Base-by-base conservation (phyloP, 495 filamentous ascomycete species). In the Aspergillus baeticus region DNA sequence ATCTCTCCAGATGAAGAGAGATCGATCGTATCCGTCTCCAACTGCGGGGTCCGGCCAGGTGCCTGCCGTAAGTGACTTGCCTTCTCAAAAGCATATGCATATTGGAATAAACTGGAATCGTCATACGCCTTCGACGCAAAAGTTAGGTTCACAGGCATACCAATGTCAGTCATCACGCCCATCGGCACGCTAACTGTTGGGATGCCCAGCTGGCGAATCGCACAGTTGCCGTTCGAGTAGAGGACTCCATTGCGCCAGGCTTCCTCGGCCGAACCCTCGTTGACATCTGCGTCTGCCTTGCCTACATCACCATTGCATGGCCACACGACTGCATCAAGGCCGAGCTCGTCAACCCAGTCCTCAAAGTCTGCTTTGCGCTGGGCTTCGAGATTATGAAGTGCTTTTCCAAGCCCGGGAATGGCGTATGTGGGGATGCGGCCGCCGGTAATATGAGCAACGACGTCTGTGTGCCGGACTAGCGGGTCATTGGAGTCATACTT, bases 11-110 rank as follows among this genome's bases (percentile, higher is more conserved):
- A 29, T 8, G 26, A 29, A 29, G 26, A 29, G 8, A 29, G 26
- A 29, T 3, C 3, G 26, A 8, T 29, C 3, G 26, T 48, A 34
- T 48, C 45, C 14, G 22, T 33, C 45, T 34, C 45, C 3, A 48
- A 31, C 14, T 48, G 23, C 3, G 45, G 45, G 10, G 45, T 48
- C 45, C 45, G 34, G 1, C 23, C 13, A 0, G 45, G 45, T 6
- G 45, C 14, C 1, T 33, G 15, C 17, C 45, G 21, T 14, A 33
- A 18, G 6, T 2, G n/a, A 6, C 23, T 33, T 18, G n/a, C 17
- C 23, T 48, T 48, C 29, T 48, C 21, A 74, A 79, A 41, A 78
- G 75, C 15, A 80, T 54, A 56, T n/a, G 52, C 61, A 23, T 51
- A 57, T 33, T 44, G 20, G 14, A 63, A 42, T 10, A 63, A 42